Evolutionary conservation across 2,329 filamentous ascomycete species (phyloP), one percentile per base, ranked within the genome.

Genomic region (Ceratocystis ficicola): DNA sequence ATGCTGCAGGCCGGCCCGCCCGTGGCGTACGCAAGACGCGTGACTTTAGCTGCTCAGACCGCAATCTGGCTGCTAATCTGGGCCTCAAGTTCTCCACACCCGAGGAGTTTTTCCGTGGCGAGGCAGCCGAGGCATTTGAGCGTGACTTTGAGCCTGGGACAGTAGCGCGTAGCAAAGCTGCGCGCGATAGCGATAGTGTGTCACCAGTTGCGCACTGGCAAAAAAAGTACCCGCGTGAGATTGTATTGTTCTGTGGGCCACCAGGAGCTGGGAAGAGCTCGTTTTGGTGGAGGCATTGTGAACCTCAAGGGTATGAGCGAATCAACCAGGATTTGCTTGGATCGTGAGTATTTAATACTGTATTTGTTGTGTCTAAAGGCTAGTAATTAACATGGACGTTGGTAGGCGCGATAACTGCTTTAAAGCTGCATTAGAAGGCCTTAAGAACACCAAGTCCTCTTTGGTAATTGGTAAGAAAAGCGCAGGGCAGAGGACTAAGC

Each of bases 261-360:
- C 94, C 94, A 0, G 92, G 89, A 1, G 85, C 90, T 2, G 94
- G 94, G 20, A 97, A 99, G 75, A 95, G 90, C 48, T 93, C 90
- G 0, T 96, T 94, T 72, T 96, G 87, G 76, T 90, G 87, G 84
- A 85, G 82, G 68, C 78, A 88, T 69, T 77, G 97, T 44, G 80
- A 91, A 73, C 88, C 88, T 28, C 76, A 94, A 32, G 88, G 86
- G 2, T 97, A 95, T 73, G 83, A 85, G 72, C 83, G 94, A 61
- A 83, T 96, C 36, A 99, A 97, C 71, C 94, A 97, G 76, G 94
- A 97, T 74, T 83, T 81, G 1, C 79, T 96, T 60, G 96, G 95
- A 75, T 87, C 83, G 74, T 74, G 28, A 5, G 73, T 70, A 25
- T 36, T 80, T 30, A 7, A 36, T 1, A 12, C 5, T 22, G 25